A percentile compares a stretch with the other conserved stretches of the same genome.
These are phyloP conservation scores for Zalerion maritima DNA, from an alignment of 495 filamentous ascomycete species.

Conservation along the genomic window DNA sequence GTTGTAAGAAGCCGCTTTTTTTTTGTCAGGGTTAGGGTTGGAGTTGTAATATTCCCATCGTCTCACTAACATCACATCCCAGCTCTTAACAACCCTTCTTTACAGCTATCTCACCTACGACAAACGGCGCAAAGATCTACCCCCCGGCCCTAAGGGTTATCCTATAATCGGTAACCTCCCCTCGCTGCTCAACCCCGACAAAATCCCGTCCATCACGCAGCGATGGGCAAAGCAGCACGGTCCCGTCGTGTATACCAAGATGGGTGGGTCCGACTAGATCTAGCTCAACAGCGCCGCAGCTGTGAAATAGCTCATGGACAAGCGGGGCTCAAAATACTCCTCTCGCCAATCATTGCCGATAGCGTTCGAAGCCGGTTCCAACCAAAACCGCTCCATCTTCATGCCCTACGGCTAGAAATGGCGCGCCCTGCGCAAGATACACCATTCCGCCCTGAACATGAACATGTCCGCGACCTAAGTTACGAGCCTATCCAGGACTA, in stretches of 20 bases:
- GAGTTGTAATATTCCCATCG: no score
- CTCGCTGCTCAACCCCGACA: constrained; percentile 4
- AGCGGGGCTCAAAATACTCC: constrained; percentile 12
- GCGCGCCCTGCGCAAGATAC: constrained; percentile 22
- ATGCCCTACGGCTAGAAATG: constrained; percentile 22
- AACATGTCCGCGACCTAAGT: constrained; percentile 3
- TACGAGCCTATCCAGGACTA: constrained; percentile 14
- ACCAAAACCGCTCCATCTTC: constrained; percentile 17
- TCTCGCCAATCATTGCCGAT: constrained; percentile 8
- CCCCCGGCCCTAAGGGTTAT: constrained; percentile 4
- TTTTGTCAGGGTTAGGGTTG: no score
- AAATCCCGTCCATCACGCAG: constrained; percentile 1
- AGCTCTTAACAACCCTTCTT: no score
- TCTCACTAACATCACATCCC: no score
- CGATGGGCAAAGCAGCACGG: constrained; percentile 11
- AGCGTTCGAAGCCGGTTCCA: constrained; percentile 11
- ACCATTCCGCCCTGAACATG: constrained; percentile 13
- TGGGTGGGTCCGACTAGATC: constrained; percentile 10
- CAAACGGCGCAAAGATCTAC: constrained; percentile 3
- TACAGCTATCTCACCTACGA: no score
- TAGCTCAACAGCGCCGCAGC: constrained; percentile 13
- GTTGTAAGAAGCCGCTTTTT: no score
- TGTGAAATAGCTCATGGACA: constrained; percentile 17
- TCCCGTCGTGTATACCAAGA: constrained; percentile 14
- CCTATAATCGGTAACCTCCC: constrained; percentile 6